Evolutionary conservation across 2,329 filamentous ascomycete species (phyloP), one percentile per base, ranked within the genome.

Genomic region (Colletotrichum sp.): DNA sequence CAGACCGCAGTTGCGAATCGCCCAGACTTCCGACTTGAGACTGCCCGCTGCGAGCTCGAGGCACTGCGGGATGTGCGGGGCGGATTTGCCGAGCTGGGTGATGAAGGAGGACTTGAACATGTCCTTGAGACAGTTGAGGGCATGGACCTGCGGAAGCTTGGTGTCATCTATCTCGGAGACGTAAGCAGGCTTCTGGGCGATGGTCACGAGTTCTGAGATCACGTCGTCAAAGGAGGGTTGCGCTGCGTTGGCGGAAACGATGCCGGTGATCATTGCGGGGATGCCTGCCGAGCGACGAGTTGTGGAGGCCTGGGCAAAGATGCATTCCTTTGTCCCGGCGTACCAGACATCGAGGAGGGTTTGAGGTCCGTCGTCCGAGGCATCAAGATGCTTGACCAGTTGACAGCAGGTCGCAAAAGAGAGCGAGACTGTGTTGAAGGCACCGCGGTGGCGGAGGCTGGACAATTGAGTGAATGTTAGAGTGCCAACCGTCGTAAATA

Each of bases 271-370:
- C 77, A 99, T 89, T 10, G 95, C 94, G 1, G 97, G 97, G 60
- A 99, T 93, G 22, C 97, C 97, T 12, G 97, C 97, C 3, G 97
- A 99, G 77, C 98, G 90, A 71, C 97, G 90, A 4, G 98, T 99
- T 7, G 95, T 96, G 1, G 94, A 95, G 4, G 92, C 92, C 81
- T 97, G 95, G 30, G 91, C 91, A 76, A 92, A 90, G 66, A 98
- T 96, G 72, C 93, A 94, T 22, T 88, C 84, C 30, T 96, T 85
- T 1, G 95, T 92, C 67, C 91, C 90, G 90, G 93, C 69, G 82
- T 98, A 98, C 95, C 95, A 98, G 8, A 82, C 80, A 12, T 90
- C 83, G 4, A 96, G 90, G 24, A 94, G 84, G 10, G 84, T 81
- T 24, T 90, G 84, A 12, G 82, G 77, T 5, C 79, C 80, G 5